Evolutionary conservation across 1,139 yeast genomes (phyloP).

Genomic region (Magnusiomyces fungicola): DNA sequence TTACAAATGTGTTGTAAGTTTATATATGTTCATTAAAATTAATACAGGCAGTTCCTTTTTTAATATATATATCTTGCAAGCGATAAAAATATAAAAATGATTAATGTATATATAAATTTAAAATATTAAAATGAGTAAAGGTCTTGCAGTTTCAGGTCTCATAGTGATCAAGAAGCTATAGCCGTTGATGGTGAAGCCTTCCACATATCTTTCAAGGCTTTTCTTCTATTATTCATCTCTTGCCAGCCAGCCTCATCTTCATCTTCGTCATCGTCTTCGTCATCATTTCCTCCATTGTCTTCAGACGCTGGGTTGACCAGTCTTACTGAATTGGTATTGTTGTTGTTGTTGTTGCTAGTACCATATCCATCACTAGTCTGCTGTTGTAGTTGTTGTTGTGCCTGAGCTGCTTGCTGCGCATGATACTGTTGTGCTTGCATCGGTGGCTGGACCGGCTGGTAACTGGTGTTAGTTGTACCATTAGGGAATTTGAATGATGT

Average conservation of each 20-base stretch:
- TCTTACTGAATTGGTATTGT: too few relatives aligned
- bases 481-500: not conserved
- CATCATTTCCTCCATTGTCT: not conserved
- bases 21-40: too few relatives aligned
- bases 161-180: not conserved
- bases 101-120: too few relatives aligned
- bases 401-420: not conserved
- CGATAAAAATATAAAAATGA: too few relatives aligned
- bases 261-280: conserved; percentile 16
- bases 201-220: conserved; percentile 13
- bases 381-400: not conserved
- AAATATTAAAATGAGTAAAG: too few relatives aligned
- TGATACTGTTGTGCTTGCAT: not conserved
- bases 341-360: too few relatives aligned
- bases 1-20: too few relatives aligned
- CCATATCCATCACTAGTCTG: too few relatives aligned
- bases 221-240: conserved; percentile 13
- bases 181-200: conserved; percentile 6
- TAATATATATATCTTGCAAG: too few relatives aligned
- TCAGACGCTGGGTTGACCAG: too few relatives aligned
- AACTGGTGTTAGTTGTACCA: not conserved
- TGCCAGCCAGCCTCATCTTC: conserved; percentile 17
- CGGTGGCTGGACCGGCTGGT: not conserved
- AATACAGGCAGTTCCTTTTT: too few relatives aligned
- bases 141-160: too few relatives aligned